Evolutionary conservation across 441 rosid genomes (phyloP).

Genomic region (Croton laevigatus): DNA sequence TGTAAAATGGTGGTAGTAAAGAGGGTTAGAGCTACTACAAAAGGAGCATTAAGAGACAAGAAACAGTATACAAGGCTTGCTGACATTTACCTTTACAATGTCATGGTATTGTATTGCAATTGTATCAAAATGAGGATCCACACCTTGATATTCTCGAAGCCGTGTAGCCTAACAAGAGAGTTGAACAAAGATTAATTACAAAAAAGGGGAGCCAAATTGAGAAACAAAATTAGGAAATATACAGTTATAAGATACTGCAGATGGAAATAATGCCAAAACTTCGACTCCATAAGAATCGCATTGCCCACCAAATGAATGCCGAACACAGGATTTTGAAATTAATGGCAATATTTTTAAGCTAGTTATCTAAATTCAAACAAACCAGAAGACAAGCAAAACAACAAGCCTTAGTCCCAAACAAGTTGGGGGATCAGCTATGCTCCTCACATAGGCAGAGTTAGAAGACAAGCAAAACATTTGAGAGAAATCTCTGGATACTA

Average conservation of each 20-base stretch:
- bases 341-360: not conserved
- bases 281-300: no score
- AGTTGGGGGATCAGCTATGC: no score
- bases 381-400: not conserved
- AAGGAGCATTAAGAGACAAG: conserved; percentile 1
- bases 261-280: not conserved
- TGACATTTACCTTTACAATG: conserved; percentile 65
- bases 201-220: not conserved
- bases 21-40: conserved; percentile 14
- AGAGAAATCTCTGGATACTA: not conserved
- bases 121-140: conserved; percentile 89
- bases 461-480: no score
- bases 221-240: not conserved
- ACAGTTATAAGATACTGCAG: not conserved
- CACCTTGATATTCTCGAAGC: conserved; percentile 92
- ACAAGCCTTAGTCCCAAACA: no score
- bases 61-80: not conserved
- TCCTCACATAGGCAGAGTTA: no score
- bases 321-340: not conserved
- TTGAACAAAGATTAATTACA: not conserved
- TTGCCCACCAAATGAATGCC: not conserved
- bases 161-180: conserved; percentile 62
- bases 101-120: conserved; percentile 94
- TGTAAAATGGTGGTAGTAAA: conserved; percentile 28
- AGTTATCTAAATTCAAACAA: not conserved